Evolutionary conservation across 2,329 filamentous ascomycete species (phyloP), one percentile per base, ranked within the genome.

Genomic region (Cladophialophora psammophila): DNA sequence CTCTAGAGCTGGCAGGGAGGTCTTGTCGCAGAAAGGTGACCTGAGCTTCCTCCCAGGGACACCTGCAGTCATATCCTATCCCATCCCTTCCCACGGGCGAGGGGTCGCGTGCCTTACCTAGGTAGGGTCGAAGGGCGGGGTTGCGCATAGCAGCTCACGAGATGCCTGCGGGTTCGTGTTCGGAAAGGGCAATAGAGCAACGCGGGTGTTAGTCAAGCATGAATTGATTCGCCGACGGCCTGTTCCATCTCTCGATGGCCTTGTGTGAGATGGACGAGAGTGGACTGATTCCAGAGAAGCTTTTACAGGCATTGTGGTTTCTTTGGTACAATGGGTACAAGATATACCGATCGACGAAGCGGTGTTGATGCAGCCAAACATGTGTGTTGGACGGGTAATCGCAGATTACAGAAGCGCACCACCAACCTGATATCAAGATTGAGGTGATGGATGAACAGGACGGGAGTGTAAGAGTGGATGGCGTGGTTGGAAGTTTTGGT

Each of bases 71-170:
- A 57, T 60, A 56, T 54, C 13, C 34, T 32, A 36, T 45, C 15
- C 31, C 20, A 36, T 34, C 12, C 38, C 34, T 45, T 53, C 35
- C 38, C 36, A 42, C 34, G 59, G 40, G 59, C 45, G 63, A 65
- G 63, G 63, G 63, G 63, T 65, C 58, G 57, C 63, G 57, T 65
- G 62, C 62, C 45, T 57, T 26, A 32, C 31, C 15, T 54, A 52
- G 32, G 31, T 54, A 52, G 32, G 31, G 63, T 52, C 38, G 8
- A 50, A 36, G n/a, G 56, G 45, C 38, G 58, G 63, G 63, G 63
- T 65, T 55, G 56, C 50, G 36, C 40, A 36, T n/a, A 50, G 62
- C 26, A 58, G 57, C 36, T 26, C 57, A 50, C 57, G 40, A 60
- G 38, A 20, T 34, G 45, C 10, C 48, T 12, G 52, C 34, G 59